Evolutionary conservation across 1,284 basidiomycete species (phyloP), one percentile per base, ranked within the genome.

Genomic region (Somion occarium): DNA sequence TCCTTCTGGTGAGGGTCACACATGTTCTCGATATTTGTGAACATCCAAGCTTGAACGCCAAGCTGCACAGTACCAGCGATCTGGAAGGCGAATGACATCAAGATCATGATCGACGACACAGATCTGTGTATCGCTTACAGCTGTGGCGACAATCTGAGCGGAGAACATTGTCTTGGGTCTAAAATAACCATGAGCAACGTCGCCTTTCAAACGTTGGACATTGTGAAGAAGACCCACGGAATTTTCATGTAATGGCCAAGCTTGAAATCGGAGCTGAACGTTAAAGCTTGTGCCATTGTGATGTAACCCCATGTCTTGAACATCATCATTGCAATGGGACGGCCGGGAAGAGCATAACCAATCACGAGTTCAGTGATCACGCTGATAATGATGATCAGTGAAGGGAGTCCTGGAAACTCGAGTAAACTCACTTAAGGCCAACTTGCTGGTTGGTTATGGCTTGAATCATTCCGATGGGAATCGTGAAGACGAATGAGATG

Each of bases 381-480:
- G 55, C 62, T 65, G 23, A 23, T 50, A 25, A 49, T 22, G 25
- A 2, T 38, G 18, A 25, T 26, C 9, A 19, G n/a, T 51, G 3
- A 18, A n/a, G 3, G 5, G 11, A 5, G 9, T 11, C 19, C 61
- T 22, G 58, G 43, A 67, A 55, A 52, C 60, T 52, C 15, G 61
- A 34, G 2, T 55, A 53, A 1, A 66, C 61, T 19, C 64, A 65
- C 64, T 76, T 85, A 24, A 84, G 64, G 9, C 78, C 78, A 38
- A 84, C 72, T 66, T 83, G 77, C 57, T 83, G 78, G 63, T 81
- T 83, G 20, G 80, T 82, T 53, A 82, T 80, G 34, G 80, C 79
- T 62, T 80, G 77, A 52, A 83, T 82, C 76, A 87, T 84, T 34
- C 83, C 85, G 49, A 85, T 76, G 2, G 83, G 82, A 45, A 86